A percentile compares a stretch with the other conserved stretches of the same genome.
These are phyloP conservation scores for Taxillus chinensis DNA, from an alignment of 164 flowering plant genomes.

Conservation along the genomic window DNA sequence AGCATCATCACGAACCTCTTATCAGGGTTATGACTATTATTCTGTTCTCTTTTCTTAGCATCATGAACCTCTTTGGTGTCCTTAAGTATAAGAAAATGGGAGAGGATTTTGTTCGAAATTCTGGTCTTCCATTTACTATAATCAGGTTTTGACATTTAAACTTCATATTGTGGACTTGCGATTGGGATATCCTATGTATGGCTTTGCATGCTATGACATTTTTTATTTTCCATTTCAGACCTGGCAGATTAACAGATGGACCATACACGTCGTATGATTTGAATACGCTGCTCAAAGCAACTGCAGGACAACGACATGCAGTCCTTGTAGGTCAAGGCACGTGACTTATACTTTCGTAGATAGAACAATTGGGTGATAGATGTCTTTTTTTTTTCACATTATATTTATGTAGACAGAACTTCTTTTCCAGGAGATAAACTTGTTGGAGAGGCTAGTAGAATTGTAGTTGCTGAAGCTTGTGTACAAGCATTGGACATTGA, in stretches of 20 bases:
- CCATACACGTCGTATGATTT: slow-evolving; percentile 98
- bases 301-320: slow-evolving; percentile 89
- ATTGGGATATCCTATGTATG: no score
- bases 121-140: slow-evolving; percentile 86
- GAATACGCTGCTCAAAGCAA: slow-evolving; percentile 88
- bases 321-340: slow-evolving; percentile 88
- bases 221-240: slow-evolving; percentile 24
- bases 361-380: background rate
- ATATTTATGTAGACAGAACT: no score
- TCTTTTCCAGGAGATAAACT: slow-evolving; percentile 68
- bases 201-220: background rate
- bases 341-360: background rate
- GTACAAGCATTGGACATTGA: slow-evolving; percentile 83
- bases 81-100: slow-evolving; percentile 97
- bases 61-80: slow-evolving; percentile 98
- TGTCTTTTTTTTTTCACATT: no score
- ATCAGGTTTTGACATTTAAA: slow-evolving; percentile 45
- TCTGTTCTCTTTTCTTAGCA: slow-evolving; percentile 31
- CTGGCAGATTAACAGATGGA: slow-evolving; percentile 98
- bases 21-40: no score
- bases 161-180: background rate
- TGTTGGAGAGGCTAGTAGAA: slow-evolving; percentile 88
- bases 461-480: slow-evolving; percentile 95
- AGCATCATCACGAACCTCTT: no score
- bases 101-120: slow-evolving; percentile 72